Evolutionary conservation across 148 eudicot genomes (phyloP).

Genomic region (Chenopodium album): DNA sequence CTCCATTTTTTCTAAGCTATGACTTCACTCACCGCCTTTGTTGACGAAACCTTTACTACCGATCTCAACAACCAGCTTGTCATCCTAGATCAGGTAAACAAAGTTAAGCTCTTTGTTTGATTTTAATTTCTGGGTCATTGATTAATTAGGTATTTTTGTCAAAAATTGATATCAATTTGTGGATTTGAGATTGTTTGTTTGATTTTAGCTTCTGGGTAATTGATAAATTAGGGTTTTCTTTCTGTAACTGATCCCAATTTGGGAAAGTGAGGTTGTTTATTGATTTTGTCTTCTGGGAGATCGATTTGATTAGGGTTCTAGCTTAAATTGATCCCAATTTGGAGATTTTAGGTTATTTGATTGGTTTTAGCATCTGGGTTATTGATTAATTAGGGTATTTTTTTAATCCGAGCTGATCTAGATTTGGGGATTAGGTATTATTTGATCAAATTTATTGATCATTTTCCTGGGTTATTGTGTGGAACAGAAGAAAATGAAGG

Average conservation of each 20-base stretch:
- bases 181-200: not conserved
- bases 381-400: not conserved
- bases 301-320: not conserved
- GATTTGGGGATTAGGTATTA: not conserved
- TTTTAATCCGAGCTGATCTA: not conserved
- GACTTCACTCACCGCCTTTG: conserved; percentile 29
- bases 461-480: not conserved
- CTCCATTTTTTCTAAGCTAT: not conserved
- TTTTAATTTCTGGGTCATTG: not conserved
- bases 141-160: not conserved
- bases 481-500: conserved; percentile 38
- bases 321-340: not conserved
- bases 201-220: conserved; percentile 7
- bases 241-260: not conserved
- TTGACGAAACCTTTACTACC: conserved; percentile 7
- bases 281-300: not conserved
- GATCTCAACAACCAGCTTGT: conserved; percentile 9
- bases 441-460: not conserved
- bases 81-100: conserved; percentile 26
- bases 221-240: conserved; percentile 3
- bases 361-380: not conserved
- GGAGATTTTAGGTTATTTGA: not conserved
- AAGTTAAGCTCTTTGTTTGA: too few species aligned
- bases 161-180: not conserved
- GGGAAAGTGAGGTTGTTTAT: not conserved